Evolutionary conservation across 805 yeast genomes (phyloP).

Genomic region (Allodekkera sacchari): DNA sequence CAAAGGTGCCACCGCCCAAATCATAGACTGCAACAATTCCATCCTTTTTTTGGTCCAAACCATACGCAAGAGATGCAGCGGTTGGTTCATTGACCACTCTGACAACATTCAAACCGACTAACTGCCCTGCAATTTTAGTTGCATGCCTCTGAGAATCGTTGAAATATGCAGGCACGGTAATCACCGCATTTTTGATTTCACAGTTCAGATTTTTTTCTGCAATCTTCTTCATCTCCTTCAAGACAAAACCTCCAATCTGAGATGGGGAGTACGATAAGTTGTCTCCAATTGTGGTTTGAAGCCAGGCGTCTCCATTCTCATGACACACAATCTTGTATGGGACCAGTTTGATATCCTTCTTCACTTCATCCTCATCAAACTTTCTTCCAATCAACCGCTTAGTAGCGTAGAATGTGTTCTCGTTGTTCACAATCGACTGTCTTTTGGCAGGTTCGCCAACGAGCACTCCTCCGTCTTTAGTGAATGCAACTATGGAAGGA

Average conservation of each 20-base stretch:
- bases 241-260: slow-evolving; percentile 87
- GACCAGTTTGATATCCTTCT: slow-evolving; percentile 77
- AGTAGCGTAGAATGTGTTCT: slow-evolving; percentile 89
- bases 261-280: slow-evolving; percentile 89
- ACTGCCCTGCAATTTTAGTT: slow-evolving; percentile 91
- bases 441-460: slow-evolving; percentile 96
- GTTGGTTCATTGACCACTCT: slow-evolving; percentile 86
- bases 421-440: slow-evolving; percentile 91
- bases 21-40: slow-evolving; percentile 84
- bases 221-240: slow-evolving; percentile 92
- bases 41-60: slow-evolving; percentile 67
- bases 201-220: slow-evolving; percentile 70
- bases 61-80: slow-evolving; percentile 89
- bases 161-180: slow-evolving; percentile 84
- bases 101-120: slow-evolving; percentile 82
- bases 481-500: slow-evolving; percentile 92
- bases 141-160: slow-evolving; percentile 88
- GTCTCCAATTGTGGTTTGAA: slow-evolving; percentile 55
- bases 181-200: slow-evolving; percentile 79
- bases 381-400: slow-evolving; percentile 93
- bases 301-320: slow-evolving; percentile 93
- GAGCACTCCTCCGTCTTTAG: slow-evolving; percentile 75
- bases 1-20: slow-evolving; percentile 97
- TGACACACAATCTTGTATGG: slow-evolving; percentile 90
- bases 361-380: slow-evolving; percentile 83